Base-by-base conservation (phyloP, 305 asterid genomes). In the Rubia tinctorum region DNA sequence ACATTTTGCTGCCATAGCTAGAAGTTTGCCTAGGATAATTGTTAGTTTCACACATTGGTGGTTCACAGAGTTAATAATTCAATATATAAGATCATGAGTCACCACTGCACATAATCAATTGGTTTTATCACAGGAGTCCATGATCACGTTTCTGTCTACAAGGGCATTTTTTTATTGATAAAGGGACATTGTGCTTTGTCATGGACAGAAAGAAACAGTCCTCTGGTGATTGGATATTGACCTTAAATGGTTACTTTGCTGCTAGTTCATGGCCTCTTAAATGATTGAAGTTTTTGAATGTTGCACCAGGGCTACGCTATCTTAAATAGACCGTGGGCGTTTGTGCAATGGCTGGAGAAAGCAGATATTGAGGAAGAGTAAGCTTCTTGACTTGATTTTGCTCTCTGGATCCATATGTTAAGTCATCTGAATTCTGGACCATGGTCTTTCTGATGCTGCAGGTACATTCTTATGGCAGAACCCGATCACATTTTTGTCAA, bases 301-400 rank as follows among this genome's bases (percentile, higher is more conserved):
- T 47, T 64, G 55, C 53, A 43, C 0, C 90, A 91, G 97, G 98
- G 98, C 79, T 93, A 90, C 81, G 81, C 91, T 79, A 97, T 93
- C 59, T 83, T 93, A 66, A 93, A 93, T 79, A 85, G 98, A 83
- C 98, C 98, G 2, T 93, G 98, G 98, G 97, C 98, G 20, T 93
- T 93, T 79, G 98, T 93, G 69, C 98, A 93, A 82, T 93, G 97
- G 97, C 88, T 93, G 79, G 96, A 93, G 80, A 90, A 91, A 82
- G 92, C 97, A 82, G 75, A 78, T 39, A 90, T 95, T 69, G 96
- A 90, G 76, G 99, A 95, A 84, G 98, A 95, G 99, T 95, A 88
- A 78, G 96, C 83, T 74, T 83, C 82, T 80, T 25, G 66, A 70
- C 78, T 83, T 68, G 79, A 79, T 80, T 76, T 9, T 11, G 77